A percentile compares a stretch with the other conserved stretches of the same genome.
Conservation (phyloP, 164 flowering plant species). For the Litsea cubeba region DNA sequence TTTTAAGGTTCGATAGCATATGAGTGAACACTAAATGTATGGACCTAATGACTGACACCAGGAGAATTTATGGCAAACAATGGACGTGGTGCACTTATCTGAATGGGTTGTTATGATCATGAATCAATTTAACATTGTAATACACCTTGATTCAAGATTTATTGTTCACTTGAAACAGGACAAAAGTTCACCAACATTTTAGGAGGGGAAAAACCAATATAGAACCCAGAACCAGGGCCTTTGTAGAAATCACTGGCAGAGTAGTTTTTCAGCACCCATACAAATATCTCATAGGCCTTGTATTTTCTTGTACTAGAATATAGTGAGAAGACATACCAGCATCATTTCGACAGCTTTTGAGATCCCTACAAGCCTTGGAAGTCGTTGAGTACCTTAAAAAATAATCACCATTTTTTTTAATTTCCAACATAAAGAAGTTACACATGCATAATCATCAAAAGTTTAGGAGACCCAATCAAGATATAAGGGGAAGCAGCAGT, state of each 20-base stretch:
- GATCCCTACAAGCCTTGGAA: slow-evolving; percentile 91
- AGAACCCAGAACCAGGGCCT: neutral
- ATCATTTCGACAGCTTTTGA: slow-evolving; percentile 86
- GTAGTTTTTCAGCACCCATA: neutral
- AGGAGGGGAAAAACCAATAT: too few relatives aligned
- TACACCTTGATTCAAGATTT: too few relatives aligned
- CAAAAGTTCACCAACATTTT: too few relatives aligned
- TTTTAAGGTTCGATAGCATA: too few relatives aligned
- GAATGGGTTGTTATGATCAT: neutral
- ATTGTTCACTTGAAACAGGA: too few relatives aligned
- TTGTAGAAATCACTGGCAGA: neutral
- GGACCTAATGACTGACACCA: neutral
- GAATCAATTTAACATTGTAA: too few relatives aligned
- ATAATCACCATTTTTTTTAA: neutral
- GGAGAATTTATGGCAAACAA: neutral
- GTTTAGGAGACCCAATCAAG: neutral
- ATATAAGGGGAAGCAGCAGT: slow-evolving; percentile 1
- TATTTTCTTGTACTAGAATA: too few relatives aligned
- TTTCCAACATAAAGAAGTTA: neutral
- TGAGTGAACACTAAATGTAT: neutral
- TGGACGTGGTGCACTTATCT: neutral
- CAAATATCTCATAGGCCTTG: neutral
- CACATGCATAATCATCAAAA: neutral
- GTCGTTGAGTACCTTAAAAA: slow-evolving; percentile 87
- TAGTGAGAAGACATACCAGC: slow-evolving; percentile 50